Evolutionary conservation across 108 stramenopile species (phyloP).

Genomic region (Bacterosira constricta): DNA sequence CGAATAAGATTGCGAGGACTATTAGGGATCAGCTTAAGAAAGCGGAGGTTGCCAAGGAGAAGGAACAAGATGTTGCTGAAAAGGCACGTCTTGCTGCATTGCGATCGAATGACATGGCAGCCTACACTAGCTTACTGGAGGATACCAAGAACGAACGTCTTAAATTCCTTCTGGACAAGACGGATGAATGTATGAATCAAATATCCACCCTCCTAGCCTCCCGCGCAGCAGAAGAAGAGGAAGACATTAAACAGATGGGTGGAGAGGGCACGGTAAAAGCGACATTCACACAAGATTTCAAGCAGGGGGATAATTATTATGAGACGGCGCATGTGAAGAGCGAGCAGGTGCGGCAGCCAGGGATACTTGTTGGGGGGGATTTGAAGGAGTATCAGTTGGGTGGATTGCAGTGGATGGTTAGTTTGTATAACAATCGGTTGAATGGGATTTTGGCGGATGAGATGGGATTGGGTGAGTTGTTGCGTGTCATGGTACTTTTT

Average conservation of each 20-base stretch:
- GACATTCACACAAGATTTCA: conserved; percentile 37
- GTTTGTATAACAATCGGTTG: conserved; percentile 88
- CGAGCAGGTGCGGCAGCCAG: conserved; percentile 85
- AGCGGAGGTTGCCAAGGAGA: conserved; percentile 75
- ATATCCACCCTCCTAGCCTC: conserved; percentile 72
- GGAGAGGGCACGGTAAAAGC: conserved; percentile 39
- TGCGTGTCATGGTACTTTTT: not conserved
- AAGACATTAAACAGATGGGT: conserved; percentile 33
- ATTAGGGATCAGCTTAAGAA: conserved; percentile 75
- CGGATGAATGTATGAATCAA: conserved; percentile 79
- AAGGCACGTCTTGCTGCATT: conserved; percentile 82
- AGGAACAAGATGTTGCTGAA: conserved; percentile 71
- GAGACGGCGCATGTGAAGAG: conserved; percentile 74
- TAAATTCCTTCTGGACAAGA: conserved; percentile 84
- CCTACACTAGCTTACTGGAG: conserved; percentile 81
- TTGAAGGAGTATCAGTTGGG: conserved; percentile 96
- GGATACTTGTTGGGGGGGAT: conserved; percentile 76
- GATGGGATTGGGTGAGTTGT: conserved; percentile 63
- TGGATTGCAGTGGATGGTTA: conserved; percentile 97
- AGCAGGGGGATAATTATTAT: conserved; percentile 78
- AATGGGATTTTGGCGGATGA: conserved; percentile 84
- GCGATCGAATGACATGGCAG: conserved; percentile 87
- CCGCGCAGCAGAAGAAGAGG: conserved; percentile 60
- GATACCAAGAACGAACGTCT: conserved; percentile 87
- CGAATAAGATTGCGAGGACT: conserved; percentile 56